These are phyloP conservation scores for Penicillium sumatraense DNA, from an alignment of 2,329 filamentous ascomycete genomes.

Conservation along the genomic window DNA sequence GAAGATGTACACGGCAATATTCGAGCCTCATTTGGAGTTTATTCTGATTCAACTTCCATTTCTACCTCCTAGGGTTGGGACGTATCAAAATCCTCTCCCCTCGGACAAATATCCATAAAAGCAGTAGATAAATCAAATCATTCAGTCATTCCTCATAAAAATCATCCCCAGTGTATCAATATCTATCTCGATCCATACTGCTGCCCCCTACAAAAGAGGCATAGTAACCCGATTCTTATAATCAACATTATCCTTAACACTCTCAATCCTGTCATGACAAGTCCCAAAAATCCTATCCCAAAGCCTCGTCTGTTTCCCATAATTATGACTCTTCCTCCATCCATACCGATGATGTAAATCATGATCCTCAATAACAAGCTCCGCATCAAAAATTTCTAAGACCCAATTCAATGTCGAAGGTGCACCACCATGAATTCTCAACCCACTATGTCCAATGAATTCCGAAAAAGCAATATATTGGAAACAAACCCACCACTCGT, in stretches of 20 bases:
- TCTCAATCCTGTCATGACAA: conserved; percentile 45
- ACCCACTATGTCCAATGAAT: conserved; percentile 26
- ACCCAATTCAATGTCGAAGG: conserved; percentile 43
- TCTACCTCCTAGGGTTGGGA: too few species aligned
- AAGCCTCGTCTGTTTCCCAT: conserved; percentile 42
- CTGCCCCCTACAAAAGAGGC: conserved; percentile 31
- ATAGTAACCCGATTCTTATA: conserved; percentile 34
- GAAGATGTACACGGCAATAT: too few species aligned
- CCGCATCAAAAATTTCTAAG: conserved; percentile 38
- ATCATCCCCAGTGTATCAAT: too few species aligned
- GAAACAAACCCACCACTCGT: conserved; percentile 54
- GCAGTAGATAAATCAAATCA: too few species aligned
- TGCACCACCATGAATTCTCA: conserved; percentile 41
- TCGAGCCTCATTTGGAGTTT: too few species aligned
- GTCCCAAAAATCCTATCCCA: conserved; percentile 46
- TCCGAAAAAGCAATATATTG: conserved; percentile 48
- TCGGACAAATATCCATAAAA: too few species aligned
- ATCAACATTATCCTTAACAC: conserved; percentile 36
- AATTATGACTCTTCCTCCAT: conserved; percentile 43
- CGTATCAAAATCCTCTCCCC: too few species aligned
- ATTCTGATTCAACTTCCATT: too few species aligned
- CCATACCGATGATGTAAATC: conserved; percentile 47
- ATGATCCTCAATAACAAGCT: conserved; percentile 51
- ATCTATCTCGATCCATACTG: neutral
- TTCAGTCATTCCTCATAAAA: neutral